Base-by-base conservation (phyloP, 2,329 filamentous ascomycete species). In the Diaporthe humulicola region DNA sequence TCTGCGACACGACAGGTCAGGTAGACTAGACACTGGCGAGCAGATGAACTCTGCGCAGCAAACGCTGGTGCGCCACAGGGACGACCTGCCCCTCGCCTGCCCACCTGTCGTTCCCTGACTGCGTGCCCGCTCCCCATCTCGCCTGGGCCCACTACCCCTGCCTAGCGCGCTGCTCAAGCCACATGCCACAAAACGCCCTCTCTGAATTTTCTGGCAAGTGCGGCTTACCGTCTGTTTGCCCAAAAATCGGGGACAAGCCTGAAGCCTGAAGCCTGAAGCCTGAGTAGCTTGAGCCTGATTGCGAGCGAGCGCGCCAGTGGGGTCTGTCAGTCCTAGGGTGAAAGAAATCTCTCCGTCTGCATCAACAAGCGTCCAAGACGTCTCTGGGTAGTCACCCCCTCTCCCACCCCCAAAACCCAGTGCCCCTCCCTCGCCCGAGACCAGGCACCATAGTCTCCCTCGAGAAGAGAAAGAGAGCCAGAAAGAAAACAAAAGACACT, bases 401-500 rank as follows among this genome's bases (percentile, higher is more conserved):
- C 52, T 58, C 77, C 15, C n/a, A 14, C 48, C 10, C 4, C 9
- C 9, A n/a, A 61, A 61, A 57, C 60, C 45, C 61, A 36, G 19
- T 30, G 25, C 36, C 54, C 66, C 14, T 15, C 56, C 28, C 69
- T 38, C 33, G 19, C 70, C 33, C 74, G 61, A 73, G 52, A 60
- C 57, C 36, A 64, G 45, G 45, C 45, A 15, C 45, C 25, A 33
- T 30, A 60, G 3, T 7, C 0, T 40, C 14, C 56, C 22, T 5
- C n/a, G 38, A n/a, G 19, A 52, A 56, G 45, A 48, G 22, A 33
- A 38, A 73, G 58, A 71, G 64, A 33, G 36, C 40, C 36, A 66
- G n/a, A n/a, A n/a, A 75, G 57, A 74, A 74, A 75, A 76, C 81
- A 17, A 50, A 33, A 71, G 36, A 50, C 36, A 36, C 73, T 64